Evolutionary conservation across 306 rosid species (phyloP), one percentile per base, ranked within the genome.

Genomic region (Glycine soja): DNA sequence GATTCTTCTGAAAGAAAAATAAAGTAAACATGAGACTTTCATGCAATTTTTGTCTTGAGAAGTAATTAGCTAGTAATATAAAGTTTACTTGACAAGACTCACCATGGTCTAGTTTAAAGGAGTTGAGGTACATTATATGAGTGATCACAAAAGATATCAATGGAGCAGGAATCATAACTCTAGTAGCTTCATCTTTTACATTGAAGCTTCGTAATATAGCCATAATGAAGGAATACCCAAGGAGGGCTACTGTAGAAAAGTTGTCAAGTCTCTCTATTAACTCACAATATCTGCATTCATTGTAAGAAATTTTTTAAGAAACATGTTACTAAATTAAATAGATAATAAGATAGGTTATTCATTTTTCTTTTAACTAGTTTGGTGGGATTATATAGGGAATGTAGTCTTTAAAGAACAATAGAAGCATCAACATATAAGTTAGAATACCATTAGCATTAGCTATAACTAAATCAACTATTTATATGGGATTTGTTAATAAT

Each of bases 151-250:
- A 92, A 48, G 97, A 90, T 68, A 89, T 82, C 81, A 92, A 82
- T 5, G 97, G 98, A 70, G 98, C 97, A 19, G 89, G 67, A 84
- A 90, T 83, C 97, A 91, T 92, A 61, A 90, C 91, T 89, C 95
- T 87, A 69, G 85, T 73, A 66, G 97, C 98, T 77, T 92, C 95
- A 61, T 83, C 69, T 86, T 86, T 92, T 75, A 92, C 70, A 52
- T 87, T 80, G 58, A 88, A 90, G 86, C 90, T 77, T 70, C 97
- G 79, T 67, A 92, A 79, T 56, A 92, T 79, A 51, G 92, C 84
- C 70, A 92, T 65, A 84, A 90, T 87, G 70, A 92, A 88, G 6
- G 98, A 94, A 82, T 86, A 90, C 75, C 98, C 98, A 64, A 94
- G 87, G 16, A 92, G 62, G 74, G 87, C 95, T 84, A 92, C 95